These are phyloP conservation scores for Hanseniaspora valbyensis DNA, from an alignment of 805 yeast species.

Conservation along the genomic window DNA sequence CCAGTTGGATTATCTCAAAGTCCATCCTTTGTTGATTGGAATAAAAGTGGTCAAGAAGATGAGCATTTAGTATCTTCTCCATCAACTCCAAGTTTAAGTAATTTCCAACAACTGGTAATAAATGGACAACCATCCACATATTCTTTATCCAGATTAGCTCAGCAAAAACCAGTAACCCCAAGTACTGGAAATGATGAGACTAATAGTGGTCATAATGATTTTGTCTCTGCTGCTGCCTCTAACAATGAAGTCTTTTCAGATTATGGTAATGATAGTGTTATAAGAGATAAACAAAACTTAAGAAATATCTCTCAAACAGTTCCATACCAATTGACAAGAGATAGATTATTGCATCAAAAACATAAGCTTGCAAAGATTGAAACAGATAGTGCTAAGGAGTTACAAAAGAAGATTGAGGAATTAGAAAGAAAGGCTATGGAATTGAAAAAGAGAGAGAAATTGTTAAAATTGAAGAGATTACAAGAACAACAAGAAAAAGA, in stretches of 20 bases:
- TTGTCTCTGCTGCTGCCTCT: too few relatives aligned
- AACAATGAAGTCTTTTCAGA: too few relatives aligned
- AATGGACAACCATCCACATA: constrained; percentile 16
- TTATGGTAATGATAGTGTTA: background rate
- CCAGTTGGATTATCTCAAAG: background rate
- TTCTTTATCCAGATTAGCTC: constrained; percentile 12
- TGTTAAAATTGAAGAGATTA: constrained; percentile 28
- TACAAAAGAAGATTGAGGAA: constrained; percentile 62
- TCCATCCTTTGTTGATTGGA: constrained; percentile 14
- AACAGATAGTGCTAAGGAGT: constrained; percentile 62
- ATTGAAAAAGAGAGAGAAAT: constrained; percentile 54
- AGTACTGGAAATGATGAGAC: background rate
- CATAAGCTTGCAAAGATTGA: constrained; percentile 71
- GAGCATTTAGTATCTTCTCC: too few relatives aligned
- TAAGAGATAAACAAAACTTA: constrained; percentile 47
- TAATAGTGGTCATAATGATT: too few relatives aligned
- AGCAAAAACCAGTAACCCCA: background rate
- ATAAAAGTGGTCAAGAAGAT: background rate
- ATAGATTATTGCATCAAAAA: constrained; percentile 60
- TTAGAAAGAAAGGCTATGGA: constrained; percentile 65
- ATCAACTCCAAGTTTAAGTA: constrained; percentile 30
- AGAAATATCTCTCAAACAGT: constrained; percentile 74
- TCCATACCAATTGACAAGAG: constrained; percentile 73
- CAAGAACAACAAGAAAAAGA: background rate
- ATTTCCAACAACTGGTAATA: constrained; percentile 20